These are phyloP conservation scores for Erythrobasidium hasegawianum DNA, from an alignment of 1,284 basidiomycete species.

Conservation along the genomic window DNA sequence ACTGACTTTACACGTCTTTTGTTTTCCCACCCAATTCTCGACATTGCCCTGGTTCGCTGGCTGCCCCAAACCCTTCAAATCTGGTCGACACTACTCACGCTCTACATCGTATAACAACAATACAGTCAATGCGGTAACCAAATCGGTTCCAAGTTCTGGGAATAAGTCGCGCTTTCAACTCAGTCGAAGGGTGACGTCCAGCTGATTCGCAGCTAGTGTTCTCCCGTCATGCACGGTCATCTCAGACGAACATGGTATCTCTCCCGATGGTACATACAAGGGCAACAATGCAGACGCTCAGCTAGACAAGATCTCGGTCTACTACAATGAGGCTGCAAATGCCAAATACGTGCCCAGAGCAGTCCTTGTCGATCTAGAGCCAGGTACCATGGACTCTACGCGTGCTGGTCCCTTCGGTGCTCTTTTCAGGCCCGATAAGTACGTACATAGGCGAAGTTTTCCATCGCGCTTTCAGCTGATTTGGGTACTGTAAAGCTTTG, in stretches of 20 bases:
- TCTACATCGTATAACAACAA: neutral
- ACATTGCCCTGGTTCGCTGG: neutral
- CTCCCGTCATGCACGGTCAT: slow-evolving; percentile 24
- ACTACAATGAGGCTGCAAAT: slow-evolving; percentile 42
- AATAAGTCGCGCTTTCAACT: slow-evolving; percentile 3
- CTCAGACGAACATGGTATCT: slow-evolving; percentile 35
- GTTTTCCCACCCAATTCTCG: neutral
- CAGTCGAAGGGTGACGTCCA: too few relatives aligned
- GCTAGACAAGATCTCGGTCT: slow-evolving; percentile 69
- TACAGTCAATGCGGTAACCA: slow-evolving; percentile 36
- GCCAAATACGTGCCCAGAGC: slow-evolving; percentile 59
- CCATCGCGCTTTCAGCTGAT: neutral
- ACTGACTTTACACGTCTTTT: slow-evolving; percentile 1
- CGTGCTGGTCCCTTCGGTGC: slow-evolving; percentile 63
- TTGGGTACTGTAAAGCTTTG: slow-evolving; percentile 49
- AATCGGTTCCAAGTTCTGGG: slow-evolving; percentile 37
- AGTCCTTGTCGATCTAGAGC: slow-evolving; percentile 55
- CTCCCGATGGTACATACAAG: slow-evolving; percentile 30
- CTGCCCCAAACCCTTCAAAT: neutral
- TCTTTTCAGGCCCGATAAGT: slow-evolving; percentile 82
- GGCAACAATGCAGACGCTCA: slow-evolving; percentile 67
- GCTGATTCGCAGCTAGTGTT: neutral
- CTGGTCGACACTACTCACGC: neutral
- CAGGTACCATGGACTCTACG: slow-evolving; percentile 68
- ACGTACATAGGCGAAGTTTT: neutral